These are phyloP conservation scores for Phytophthora tentaculata DNA, from an alignment of 352 stramenopile species.

Conservation along the genomic window DNA sequence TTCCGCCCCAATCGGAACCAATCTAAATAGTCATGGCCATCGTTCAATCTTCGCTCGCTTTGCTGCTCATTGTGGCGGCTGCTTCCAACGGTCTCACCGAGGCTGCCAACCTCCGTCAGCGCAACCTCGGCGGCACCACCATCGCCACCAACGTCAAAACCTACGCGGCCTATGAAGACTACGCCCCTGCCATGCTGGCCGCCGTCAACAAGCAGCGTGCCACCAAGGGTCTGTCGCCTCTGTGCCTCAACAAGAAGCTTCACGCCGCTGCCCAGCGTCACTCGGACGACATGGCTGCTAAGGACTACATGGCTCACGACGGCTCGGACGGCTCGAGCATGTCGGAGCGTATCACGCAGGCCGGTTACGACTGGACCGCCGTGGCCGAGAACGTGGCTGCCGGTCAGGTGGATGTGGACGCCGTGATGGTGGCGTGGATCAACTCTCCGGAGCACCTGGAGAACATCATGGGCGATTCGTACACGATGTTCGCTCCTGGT, in stretches of 20 bases:
- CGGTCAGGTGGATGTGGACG: conserved; percentile 36
- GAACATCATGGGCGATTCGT: conserved; percentile 51
- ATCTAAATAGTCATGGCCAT: conserved; percentile 18
- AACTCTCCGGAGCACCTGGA: conserved; percentile 37
- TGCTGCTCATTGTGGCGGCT: conserved; percentile 23
- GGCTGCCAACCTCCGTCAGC: conserved; percentile 18
- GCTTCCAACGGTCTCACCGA: conserved; percentile 21
- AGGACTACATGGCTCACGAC: conserved; percentile 56
- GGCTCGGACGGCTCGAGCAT: conserved; percentile 48
- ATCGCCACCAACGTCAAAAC: conserved; percentile 16
- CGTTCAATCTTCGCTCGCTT: conserved; percentile 28
- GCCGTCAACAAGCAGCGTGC: conserved; percentile 55
- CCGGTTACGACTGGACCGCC: conserved; percentile 50
- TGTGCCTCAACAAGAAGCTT: conserved; percentile 52
- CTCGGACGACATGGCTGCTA: conserved; percentile 54
- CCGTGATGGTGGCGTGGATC: conserved; percentile 51
- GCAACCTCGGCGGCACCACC: conserved; percentile 14
- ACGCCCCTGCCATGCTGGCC: conserved; percentile 11
- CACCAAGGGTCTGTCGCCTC: conserved; percentile 34
- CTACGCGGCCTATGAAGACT: conserved; percentile 26
- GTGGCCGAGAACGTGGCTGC: conserved; percentile 47
- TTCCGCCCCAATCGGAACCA: conserved; percentile 3
- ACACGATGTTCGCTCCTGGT: conserved; percentile 43
- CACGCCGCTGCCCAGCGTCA: conserved; percentile 26
- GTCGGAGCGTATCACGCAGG: conserved; percentile 39